Base-by-base conservation (phyloP, 2,329 filamentous ascomycete species). In the Cadophora malorum region DNA sequence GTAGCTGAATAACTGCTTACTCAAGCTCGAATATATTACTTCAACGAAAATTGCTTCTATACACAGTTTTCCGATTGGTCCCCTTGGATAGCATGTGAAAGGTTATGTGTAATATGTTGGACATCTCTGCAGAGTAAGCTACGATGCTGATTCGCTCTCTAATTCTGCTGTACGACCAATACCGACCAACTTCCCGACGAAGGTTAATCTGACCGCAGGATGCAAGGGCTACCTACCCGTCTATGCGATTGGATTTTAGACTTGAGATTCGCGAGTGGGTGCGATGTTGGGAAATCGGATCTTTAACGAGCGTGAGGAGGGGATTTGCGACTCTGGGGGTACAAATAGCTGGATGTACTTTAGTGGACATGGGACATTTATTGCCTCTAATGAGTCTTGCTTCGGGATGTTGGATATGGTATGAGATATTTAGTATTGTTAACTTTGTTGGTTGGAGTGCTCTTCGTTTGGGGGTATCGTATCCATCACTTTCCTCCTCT, bases 401-500 rank as follows among this genome's bases (percentile, higher is more conserved):
- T n/a, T n/a, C n/a, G n/a, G n/a, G n/a, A n/a, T n/a, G n/a, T n/a
- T n/a, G n/a, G n/a, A n/a, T n/a, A 3, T 28, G 28, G n/a, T 38
- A 38, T 38, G 35, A 49, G 45, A 49, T 21, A 49, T 49, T 12
- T 21, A 7, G 9, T 49, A 47, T 49, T 47, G 19, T 10, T 53
- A 31, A 53, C 8, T 41, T 12, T 41, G 38, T 41, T 16, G 41
- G 41, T 38, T 38, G 5, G 35, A 38, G 35, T 38, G 35, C 35
- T 28, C 23, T 19, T 47, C 21, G 16, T 55, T 63, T n/a, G 23
- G 35, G 35, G 49, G 50, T 64, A 50, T 38, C 41, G 49, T 64
- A 55, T 52, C 52, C 47, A 31, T 64, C 33, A 55, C 52, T 47
- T n/a, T 58, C 35, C 23, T 53, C 63, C 21, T 33, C 47, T 33